Evolutionary conservation across 768 basidiomycete genomes (phyloP), one percentile per base, ranked within the genome.

Genomic region (Coprinopsis sp.): DNA sequence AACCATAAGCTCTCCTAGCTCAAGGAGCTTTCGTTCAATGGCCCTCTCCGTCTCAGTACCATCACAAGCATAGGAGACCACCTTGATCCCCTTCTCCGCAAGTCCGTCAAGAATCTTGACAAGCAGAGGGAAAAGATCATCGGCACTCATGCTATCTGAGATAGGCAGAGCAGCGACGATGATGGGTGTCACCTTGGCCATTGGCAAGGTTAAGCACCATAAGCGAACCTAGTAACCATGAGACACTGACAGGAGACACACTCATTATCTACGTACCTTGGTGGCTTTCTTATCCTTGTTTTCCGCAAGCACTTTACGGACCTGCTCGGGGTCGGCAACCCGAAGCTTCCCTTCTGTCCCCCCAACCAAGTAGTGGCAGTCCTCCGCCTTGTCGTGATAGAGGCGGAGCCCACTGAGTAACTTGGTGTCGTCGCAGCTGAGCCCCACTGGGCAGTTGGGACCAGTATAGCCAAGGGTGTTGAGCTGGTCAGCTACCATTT

Each of bases 371-470:
- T 52, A 64, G 38, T 58, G 53, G 0, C 12, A 14, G 3, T 64
- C 33, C 1, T 50, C 28, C 0, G 41, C 33, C 0, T 7, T 4
- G 45, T 68, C 64, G 22, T 44, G 67, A 44, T 58, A 64, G 0
- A 58, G 53, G 0, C 57, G 53, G 13, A 61, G 51, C 0, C 53
- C 46, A 0, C 55, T 36, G n/a, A 54, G 51, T 0, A 70, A 57
- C 44, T 70, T 68, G 0, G 66, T 67, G 37, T 72, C 69, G 41
- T 72, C 67, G 22, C 63, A 66, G 37, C 57, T 57, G 0, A 70
- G 44, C 2, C 45, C 56, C 24, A 62, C 36, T 0, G n/a, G n/a
- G n/a, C n/a, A n/a, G n/a, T n/a, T n/a, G n/a, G 63, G 64, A 0
- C 62, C 65, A 27, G 29, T 10, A 11, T 60, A 64, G 14, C 51